A percentile compares a stretch with the other conserved stretches of the same genome.
Conservation (phyloP, 805 yeast genomes). For the Spathaspora girioi region DNA sequence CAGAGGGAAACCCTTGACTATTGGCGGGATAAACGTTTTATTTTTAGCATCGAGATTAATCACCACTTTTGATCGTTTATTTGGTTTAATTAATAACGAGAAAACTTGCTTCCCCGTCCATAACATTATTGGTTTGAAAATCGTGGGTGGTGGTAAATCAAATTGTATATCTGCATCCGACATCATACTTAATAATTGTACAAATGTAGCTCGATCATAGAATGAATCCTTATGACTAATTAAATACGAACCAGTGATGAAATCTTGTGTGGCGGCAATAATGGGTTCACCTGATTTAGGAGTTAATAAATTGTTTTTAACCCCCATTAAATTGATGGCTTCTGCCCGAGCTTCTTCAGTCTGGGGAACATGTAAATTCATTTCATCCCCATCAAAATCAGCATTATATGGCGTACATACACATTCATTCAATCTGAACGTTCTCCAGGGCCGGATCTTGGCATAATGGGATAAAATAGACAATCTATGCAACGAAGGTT, state of each 20-base stretch:
- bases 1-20: slow-evolving; percentile 55
- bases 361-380: slow-evolving; percentile 98
- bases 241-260: slow-evolving; percentile 92
- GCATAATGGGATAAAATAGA: slow-evolving; percentile 95
- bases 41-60: slow-evolving; percentile 93
- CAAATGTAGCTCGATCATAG: slow-evolving; percentile 80
- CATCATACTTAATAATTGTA: slow-evolving; percentile 90
- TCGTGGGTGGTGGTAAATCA: slow-evolving; percentile 94
- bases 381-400: slow-evolving; percentile 99
- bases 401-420: slow-evolving; percentile 99
- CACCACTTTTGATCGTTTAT: slow-evolving; percentile 66
- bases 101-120: slow-evolving; percentile 99
- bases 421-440: slow-evolving; percentile 95
- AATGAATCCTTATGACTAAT: slow-evolving; percentile 92
- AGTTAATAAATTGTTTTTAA: slow-evolving; percentile 87
- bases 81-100: slow-evolving; percentile 82
- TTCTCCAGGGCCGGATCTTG: slow-evolving; percentile 95
- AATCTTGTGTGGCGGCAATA: slow-evolving; percentile 99
- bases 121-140: slow-evolving; percentile 78
- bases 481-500: slow-evolving; percentile 93
- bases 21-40: slow-evolving; percentile 83
- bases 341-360: slow-evolving; percentile 99
- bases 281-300: slow-evolving; percentile 99
- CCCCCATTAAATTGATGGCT: slow-evolving; percentile 98
- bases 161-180: slow-evolving; percentile 84